Base-by-base conservation (phyloP, 2,329 filamentous ascomycete genomes). In the Epichloe amarillans region DNA sequence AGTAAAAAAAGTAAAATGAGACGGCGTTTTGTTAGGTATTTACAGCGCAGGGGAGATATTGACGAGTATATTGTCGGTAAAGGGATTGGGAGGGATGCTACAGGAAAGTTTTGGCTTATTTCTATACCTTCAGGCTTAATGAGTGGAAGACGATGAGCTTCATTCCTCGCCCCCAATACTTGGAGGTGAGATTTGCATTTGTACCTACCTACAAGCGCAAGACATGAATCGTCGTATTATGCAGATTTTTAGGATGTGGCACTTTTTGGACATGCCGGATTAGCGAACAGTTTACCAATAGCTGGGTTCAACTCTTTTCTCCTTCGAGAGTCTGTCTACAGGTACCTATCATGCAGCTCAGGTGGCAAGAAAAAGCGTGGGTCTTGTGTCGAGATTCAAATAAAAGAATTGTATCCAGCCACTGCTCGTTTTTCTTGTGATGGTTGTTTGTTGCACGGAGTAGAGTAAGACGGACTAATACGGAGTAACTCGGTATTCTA, bases 101-200 rank as follows among this genome's bases (percentile, higher is more conserved):
- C 51, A 51, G 37, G 46, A 51, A 57, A 26, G 14, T 46, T 19
- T 23, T 45, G 41, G 36, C 26, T 46, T 48, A 23, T 41, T 50
- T 26, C 19, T 39, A 7, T n/a, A 3, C 11, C 35, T 21, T 52
- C 47, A 49, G 52, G 45, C 12, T 50, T 50, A 52, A 50, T 43
- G 38, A 50, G 49, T 43, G 37, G 30, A 41, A 45, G 51, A 40
- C 38, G 26, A 49, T 40, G 15, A 14, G 46, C 37, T 36, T 50
- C 43, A 38, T 39, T 43, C 35, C 46, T 51, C 46, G 50, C 50
- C 49, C 49, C 48, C 43, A 53, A 50, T 43, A 49, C 45, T 46
- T 57, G 54, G 52, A 58, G 50, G 50, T 54, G 56, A 51, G 48
- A 53, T 41, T 43, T 52, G 50, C 53, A 54, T 55, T 49, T 52